Evolutionary conservation across 495 filamentous ascomycete genomes (phyloP).

Genomic region (Podospora australis): DNA sequence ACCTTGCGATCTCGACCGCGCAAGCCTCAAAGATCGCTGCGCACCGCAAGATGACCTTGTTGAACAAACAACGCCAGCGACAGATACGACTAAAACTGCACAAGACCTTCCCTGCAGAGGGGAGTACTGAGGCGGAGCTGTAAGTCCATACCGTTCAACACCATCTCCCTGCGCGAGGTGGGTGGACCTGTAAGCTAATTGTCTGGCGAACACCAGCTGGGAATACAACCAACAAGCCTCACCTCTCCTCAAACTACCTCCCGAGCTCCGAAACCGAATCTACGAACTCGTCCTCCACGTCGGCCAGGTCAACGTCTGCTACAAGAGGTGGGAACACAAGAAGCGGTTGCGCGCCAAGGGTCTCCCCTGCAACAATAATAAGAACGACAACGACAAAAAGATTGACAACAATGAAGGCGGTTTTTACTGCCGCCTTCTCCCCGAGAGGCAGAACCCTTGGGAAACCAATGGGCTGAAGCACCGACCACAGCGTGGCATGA

Average conservation of each 20-base stretch:
- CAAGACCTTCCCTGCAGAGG: conserved; percentile 10
- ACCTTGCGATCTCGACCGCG: neutral
- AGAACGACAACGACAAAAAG: conserved; percentile 4
- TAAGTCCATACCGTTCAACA: conserved; percentile 12
- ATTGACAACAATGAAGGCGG: conserved; percentile 16
- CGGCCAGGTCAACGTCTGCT: conserved; percentile 28
- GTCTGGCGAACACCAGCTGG: neutral
- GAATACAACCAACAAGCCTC: conserved; percentile 19
- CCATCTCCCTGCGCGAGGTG: no score
- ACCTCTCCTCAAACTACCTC: conserved; percentile 31
- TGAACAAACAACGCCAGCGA: conserved; percentile 21
- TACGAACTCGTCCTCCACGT: conserved; percentile 27
- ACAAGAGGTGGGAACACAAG: conserved; percentile 16
- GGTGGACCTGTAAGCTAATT: neutral
- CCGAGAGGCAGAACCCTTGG: conserved; percentile 19
- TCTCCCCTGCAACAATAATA: neutral
- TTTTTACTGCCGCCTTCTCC: conserved; percentile 18
- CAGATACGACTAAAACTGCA: conserved; percentile 18
- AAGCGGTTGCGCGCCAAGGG: neutral
- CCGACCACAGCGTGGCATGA: conserved; percentile 14
- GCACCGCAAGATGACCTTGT: conserved; percentile 8
- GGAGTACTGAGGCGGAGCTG: conserved; percentile 17
- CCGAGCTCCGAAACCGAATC: conserved; percentile 36
- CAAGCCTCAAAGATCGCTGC: neutral
- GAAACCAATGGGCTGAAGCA: neutral